Percentiles rank a stretch among this genome's conserved stretches.
These are phyloP conservation scores for Pythium scleroteichum DNA, from an alignment of 352 stramenopile genomes.

Conservation along the genomic window DNA sequence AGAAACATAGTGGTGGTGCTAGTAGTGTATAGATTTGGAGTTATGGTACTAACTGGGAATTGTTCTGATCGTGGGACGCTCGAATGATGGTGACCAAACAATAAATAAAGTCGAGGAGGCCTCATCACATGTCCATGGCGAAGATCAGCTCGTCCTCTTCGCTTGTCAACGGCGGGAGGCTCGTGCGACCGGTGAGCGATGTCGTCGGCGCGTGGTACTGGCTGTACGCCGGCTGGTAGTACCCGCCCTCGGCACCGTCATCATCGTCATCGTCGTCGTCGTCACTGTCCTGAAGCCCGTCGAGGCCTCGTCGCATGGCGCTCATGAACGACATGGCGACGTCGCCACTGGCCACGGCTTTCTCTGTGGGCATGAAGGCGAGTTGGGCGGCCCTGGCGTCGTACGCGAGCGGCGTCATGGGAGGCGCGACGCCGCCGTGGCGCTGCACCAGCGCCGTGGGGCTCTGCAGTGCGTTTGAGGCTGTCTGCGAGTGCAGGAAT, in stretches of 20 bases:
- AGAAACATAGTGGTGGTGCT: too few species aligned
- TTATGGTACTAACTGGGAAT: background rate
- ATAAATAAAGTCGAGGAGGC: conserved; percentile 11
- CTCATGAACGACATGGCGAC: conserved; percentile 26
- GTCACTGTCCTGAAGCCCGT: conserved; percentile 13
- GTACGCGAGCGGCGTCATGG: conserved; percentile 12
- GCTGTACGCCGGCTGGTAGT: conserved; percentile 29
- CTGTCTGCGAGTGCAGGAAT: conserved; percentile 10
- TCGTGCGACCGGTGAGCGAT: conserved; percentile 22
- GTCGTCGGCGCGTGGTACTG: conserved; percentile 24
- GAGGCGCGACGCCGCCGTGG: background rate
- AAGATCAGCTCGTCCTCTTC: conserved; percentile 28
- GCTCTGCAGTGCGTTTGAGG: conserved; percentile 3
- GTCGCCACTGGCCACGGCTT: background rate
- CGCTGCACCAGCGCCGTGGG: conserved; percentile 16
- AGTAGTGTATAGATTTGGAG: conserved; percentile 1
- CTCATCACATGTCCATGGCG: conserved; percentile 24
- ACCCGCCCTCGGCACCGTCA: conserved; percentile 13
- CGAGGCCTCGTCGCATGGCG: conserved; percentile 24
- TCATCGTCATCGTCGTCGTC: conserved; percentile 24
- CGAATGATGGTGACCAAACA: background rate
- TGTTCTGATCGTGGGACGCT: too few species aligned
- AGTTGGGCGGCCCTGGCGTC: background rate
- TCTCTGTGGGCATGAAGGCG: background rate
- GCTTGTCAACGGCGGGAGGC: background rate